A percentile compares a stretch with the other conserved stretches of the same genome.
These are phyloP conservation scores for Phalaenopsis equestris DNA, from an alignment of 106 monocot species.

Conservation along the genomic window DNA sequence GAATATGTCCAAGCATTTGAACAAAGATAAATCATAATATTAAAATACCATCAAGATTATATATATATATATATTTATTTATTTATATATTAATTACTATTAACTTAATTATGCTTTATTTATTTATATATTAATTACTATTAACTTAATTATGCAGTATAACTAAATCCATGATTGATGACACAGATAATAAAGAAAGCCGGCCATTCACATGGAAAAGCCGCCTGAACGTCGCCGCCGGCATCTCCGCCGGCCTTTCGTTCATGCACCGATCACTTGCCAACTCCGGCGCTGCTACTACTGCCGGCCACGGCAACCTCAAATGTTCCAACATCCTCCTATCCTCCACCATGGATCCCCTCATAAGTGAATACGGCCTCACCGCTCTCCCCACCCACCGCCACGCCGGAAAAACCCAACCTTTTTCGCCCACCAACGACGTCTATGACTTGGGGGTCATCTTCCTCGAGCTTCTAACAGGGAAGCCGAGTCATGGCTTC, in stretches of 20 bases:
- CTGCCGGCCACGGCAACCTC: constrained; percentile 36
- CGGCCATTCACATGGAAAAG: constrained; percentile 21
- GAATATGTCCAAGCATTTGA: no score
- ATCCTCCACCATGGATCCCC: constrained; percentile 21
- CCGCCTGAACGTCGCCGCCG: constrained; percentile 21
- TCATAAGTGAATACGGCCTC: constrained; percentile 50
- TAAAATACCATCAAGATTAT: background rate
- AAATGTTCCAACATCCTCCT: constrained; percentile 47
- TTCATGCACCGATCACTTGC: constrained; percentile 37
- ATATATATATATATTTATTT: background rate
- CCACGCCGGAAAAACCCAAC: background rate
- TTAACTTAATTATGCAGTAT: background rate
- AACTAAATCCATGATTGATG: background rate
- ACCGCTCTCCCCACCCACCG: background rate
- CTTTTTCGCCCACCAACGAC: constrained; percentile 7
- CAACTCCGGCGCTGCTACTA: background rate
- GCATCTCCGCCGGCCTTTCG: constrained; percentile 25
- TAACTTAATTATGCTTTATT: background rate
- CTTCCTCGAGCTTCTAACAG: constrained; percentile 46
- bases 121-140: background rate
- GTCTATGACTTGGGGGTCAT: constrained; percentile 26
- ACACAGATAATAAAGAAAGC: constrained; percentile 8
- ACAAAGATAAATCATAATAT: background rate
- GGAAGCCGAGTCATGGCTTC: constrained; percentile 28
- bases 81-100: background rate